A percentile compares a stretch with the other conserved stretches of the same genome.
Conservation (phyloP, 805 yeast genomes). For the Myxozyma melibiosi region DNA sequence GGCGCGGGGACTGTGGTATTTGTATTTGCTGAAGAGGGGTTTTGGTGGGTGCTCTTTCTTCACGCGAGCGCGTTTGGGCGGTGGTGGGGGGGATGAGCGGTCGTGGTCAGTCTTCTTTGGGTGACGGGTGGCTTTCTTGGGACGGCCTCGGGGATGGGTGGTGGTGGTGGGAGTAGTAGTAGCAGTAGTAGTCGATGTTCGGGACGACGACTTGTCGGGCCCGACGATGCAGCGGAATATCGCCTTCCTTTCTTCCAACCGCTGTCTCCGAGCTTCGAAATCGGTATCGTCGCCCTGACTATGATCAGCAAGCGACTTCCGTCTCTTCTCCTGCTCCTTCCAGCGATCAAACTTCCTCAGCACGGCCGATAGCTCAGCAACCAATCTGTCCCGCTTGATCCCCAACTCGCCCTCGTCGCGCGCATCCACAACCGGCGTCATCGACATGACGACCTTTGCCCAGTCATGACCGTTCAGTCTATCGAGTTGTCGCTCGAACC, state of each 20-base stretch:
- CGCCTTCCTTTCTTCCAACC: constrained; percentile 6
- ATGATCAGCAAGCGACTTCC: neutral
- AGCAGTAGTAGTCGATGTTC: too few species aligned
- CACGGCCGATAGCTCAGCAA: constrained; percentile 16
- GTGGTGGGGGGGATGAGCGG: neutral
- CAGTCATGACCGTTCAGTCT: constrained; percentile 24
- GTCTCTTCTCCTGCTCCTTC: constrained; percentile 21
- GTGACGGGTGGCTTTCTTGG: neutral
- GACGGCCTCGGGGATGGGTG: neutral
- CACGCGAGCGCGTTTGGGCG: neutral
- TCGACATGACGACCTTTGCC: constrained; percentile 22
- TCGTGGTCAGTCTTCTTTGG: too few species aligned
- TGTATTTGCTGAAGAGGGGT: constrained; percentile 7
- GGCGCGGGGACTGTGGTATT: constrained; percentile 1
- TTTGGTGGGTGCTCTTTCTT: neutral
- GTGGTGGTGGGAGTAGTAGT: too few species aligned
- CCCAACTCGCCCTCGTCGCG: constrained; percentile 13
- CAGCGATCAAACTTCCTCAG: constrained; percentile 24
- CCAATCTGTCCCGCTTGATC: constrained; percentile 15
- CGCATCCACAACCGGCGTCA: constrained; percentile 27
- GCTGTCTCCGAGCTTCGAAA: neutral
- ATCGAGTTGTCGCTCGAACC: constrained; percentile 27
- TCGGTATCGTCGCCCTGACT: neutral
- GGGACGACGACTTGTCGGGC: neutral
- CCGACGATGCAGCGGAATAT: neutral